phyloP scores from a whole-genome alignment of 768 basidiomycete species.

The Hydnum rufescens region DNA sequence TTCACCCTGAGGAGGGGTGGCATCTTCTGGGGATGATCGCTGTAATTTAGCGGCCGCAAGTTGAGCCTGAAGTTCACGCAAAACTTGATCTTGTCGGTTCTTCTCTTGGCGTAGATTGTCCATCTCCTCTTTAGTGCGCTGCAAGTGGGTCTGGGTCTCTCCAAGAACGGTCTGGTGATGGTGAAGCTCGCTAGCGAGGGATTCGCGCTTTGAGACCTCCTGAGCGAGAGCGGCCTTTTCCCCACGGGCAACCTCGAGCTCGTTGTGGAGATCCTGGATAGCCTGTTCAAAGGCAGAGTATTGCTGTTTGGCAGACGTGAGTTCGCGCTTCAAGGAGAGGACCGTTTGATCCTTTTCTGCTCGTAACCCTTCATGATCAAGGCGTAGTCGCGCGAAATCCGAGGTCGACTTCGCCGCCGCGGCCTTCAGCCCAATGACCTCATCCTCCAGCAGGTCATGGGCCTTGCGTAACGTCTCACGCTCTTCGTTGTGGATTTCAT shows the following conservation, averaged over 20 bases:
- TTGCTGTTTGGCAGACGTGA: slow-evolving; percentile 24
- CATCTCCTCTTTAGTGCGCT: slow-evolving; percentile 66
- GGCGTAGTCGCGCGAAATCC: slow-evolving; percentile 18
- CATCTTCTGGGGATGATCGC: background rate
- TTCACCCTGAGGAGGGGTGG: background rate
- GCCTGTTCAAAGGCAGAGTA: slow-evolving; percentile 26
- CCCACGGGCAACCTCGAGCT: slow-evolving; percentile 35
- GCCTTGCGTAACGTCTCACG: slow-evolving; percentile 23
- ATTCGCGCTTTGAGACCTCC: slow-evolving; percentile 57
- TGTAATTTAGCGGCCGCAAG: slow-evolving; percentile 5
- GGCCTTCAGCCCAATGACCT: slow-evolving; percentile 17
- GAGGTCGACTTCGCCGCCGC: slow-evolving; percentile 24
- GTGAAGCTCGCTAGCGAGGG: slow-evolving; percentile 55
- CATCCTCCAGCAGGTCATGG: slow-evolving; percentile 14
- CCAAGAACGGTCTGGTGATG: slow-evolving; percentile 54
- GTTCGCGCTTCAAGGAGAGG: slow-evolving; percentile 28
- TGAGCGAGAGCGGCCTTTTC: slow-evolving; percentile 45
- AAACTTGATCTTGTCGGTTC: slow-evolving; percentile 39
- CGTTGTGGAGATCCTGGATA: slow-evolving; percentile 30
- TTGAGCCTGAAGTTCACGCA: slow-evolving; percentile 67
- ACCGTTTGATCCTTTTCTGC: slow-evolving; percentile 31
- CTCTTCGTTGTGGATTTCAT: slow-evolving; percentile 29
- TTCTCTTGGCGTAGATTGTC: slow-evolving; percentile 58
- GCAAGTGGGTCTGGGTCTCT: slow-evolving; percentile 58
- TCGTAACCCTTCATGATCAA: slow-evolving; percentile 24